Conservation (phyloP, 2,329 filamentous ascomycete genomes). For the Cryphonectria carpinicola region DNA sequence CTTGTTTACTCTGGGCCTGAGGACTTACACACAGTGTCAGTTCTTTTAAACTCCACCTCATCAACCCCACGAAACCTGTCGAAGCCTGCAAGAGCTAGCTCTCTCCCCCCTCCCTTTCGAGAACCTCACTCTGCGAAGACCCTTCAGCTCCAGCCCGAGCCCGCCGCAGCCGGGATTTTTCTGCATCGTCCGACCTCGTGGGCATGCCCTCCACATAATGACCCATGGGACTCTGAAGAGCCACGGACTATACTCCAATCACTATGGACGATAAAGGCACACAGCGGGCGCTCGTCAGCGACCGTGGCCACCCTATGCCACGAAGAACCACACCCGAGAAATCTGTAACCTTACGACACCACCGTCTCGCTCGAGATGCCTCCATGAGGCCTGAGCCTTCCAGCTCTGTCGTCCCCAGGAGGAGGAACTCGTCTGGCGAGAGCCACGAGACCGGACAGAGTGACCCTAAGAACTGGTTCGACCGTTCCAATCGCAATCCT, state of each 20-base stretch:
- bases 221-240: constrained; percentile 22
- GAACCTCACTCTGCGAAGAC: background rate
- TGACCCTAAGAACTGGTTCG: constrained; percentile 59
- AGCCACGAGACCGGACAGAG: constrained; percentile 53
- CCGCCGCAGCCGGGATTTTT: background rate
- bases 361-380: constrained; percentile 50
- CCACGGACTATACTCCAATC: constrained; percentile 16
- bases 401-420: constrained; percentile 31
- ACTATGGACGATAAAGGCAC: constrained; percentile 39
- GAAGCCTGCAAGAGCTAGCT: background rate
- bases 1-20: background rate
- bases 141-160: background rate
- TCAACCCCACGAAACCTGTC: background rate
- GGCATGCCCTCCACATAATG: constrained; percentile 26
- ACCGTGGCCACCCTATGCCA: constrained; percentile 46
- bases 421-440: constrained; percentile 52
- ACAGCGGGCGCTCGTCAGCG: constrained; percentile 33
- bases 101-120: background rate
- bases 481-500: constrained; percentile 56
- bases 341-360: constrained; percentile 53
- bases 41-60: background rate
- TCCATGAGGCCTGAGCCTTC: constrained; percentile 33
- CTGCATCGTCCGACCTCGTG: background rate
- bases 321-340: constrained; percentile 49
- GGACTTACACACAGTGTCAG: background rate